Evolutionary conservation across 2,329 filamentous ascomycete genomes (phyloP).

Genomic region (Colletotrichum melonis): DNA sequence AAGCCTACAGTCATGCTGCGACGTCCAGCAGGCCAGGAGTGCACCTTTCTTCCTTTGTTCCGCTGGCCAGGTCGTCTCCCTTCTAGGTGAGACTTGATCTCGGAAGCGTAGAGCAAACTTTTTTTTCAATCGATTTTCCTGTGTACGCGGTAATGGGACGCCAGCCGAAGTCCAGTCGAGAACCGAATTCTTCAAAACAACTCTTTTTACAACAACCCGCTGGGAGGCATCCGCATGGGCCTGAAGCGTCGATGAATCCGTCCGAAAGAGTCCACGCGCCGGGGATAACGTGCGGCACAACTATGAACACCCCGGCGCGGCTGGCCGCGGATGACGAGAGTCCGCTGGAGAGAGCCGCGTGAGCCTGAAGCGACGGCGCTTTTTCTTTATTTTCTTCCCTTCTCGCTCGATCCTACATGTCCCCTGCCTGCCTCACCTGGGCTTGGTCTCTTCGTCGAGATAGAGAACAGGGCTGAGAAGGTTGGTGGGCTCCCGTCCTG

Average conservation of each 20-base stretch:
- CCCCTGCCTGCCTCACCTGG: conserved; percentile 23
- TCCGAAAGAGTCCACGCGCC: conserved; percentile 36
- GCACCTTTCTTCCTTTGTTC: conserved; percentile 26
- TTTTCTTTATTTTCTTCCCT: neutral
- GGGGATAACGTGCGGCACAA: neutral
- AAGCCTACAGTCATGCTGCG: conserved; percentile 1
- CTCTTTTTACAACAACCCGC: conserved; percentile 7
- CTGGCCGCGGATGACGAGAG: conserved; percentile 30
- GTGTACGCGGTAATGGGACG: conserved; percentile 11
- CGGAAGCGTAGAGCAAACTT: conserved; percentile 20
- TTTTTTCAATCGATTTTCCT: conserved; percentile 18
- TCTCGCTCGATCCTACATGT: neutral
- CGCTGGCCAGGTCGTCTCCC: conserved; percentile 25
- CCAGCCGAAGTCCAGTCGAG: conserved; percentile 23
- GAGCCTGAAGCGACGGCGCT: conserved; percentile 37
- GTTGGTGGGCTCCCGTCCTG: neutral
- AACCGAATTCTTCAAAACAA: neutral
- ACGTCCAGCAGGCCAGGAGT: conserved; percentile 33
- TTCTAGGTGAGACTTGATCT: neutral
- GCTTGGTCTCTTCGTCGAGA: conserved; percentile 28
- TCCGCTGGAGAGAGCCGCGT: conserved; percentile 37
- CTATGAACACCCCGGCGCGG: neutral
- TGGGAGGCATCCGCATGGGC: conserved; percentile 27
- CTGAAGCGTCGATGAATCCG: conserved; percentile 40
- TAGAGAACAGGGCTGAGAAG: conserved; percentile 27